Evolutionary conservation across 495 filamentous ascomycete species (phyloP), one percentile per base, ranked within the genome.

Genomic region (Thozetella sp.): DNA sequence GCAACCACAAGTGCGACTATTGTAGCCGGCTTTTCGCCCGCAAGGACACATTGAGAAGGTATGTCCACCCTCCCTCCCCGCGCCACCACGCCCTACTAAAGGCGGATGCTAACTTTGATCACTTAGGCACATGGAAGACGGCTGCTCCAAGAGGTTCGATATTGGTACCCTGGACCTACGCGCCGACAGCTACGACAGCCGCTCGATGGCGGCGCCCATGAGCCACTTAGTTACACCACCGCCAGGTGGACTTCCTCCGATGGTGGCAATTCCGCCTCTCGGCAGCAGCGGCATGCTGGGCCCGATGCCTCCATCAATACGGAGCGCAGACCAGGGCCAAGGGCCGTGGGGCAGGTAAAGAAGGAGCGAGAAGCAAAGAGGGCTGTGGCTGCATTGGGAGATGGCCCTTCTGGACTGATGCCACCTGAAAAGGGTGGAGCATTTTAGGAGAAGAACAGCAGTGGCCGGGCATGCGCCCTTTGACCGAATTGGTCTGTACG

Each of bases 41-140:
- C 48, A 91, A 92, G 68, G 92, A 96, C 69, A 96, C 92, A 9
- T 79, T 96, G 37, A 77, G 89, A 74, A 89, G 91, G 91, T 91
- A 69, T 72, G 81, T 30, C 50, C 22, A 13, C 20, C 6, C 2
- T 25, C 23, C 22, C 34, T 46, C 1, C 2, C 46, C 30, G 23
- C 58, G 25, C 13, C 34, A 20, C 52, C 25, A 12, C 50, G 11
- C 23, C 53, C 26, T 30, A n/a, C 17, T 13, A 13, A 27, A 63
- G 55, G 62, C 45, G 1, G 0, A 26, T 51, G 45, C 63, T 67
- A 63, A 73, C 57, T 30, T 3, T 17, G n/a, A n/a, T n/a, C 20
- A 48, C 22, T 55, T 58, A 91, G 90, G 70, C 90, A 93, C 65
- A 87, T 89, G 73, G 90, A 93, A 72, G 90, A 93, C 67, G 90